Evolutionary conservation across 345 rosid species (phyloP), one percentile per base, ranked within the genome.

Genomic region (Pugionium cornutum): DNA sequence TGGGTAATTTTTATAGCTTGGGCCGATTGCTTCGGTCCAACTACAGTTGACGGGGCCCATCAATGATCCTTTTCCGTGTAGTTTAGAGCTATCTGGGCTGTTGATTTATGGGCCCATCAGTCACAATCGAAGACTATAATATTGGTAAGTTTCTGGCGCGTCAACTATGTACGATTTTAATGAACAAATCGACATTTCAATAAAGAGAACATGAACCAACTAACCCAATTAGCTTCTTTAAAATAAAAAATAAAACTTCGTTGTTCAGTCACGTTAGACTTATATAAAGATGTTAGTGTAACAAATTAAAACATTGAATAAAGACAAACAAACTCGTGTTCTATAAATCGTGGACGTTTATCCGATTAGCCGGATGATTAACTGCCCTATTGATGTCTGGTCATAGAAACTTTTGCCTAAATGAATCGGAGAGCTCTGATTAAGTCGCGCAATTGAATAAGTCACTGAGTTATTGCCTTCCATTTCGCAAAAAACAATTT

Each of bases 91-190:
- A 51, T 8, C 10, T 31, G 37, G 56, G 56, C 25, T 50, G 39
- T 18, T 52, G 56, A 52, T 52, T 39, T 39, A 53, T 53, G 40
- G 57, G 40, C 40, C 57, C 57, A 33, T 53, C 57, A 11, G 40
- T 32, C 39, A 53, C 57, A 9, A 8, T 53, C 57, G 1, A 33
- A 32, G 2, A 4, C 34, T 32, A 32, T 32, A 32, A 32, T 32
- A 32, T 32, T 18, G 18, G 18, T 18, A 18, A 18, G 18, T 18
- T 49, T 29, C 53, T 29, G 53, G 34, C 53, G 35, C 53, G 35
- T 28, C 18, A 48, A 28, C 53, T 5, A 28, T 48, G 35, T 49
- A 49, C 35, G 9, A 18, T 18, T 47, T 47, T 3, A 47, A 27
- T 26, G 52, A 49, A 49, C 54, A 18, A 30, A 30, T 50, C 5